These are phyloP conservation scores for Polyporus tsugae DNA, from an alignment of 1,284 basidiomycete species.

Conservation along the genomic window DNA sequence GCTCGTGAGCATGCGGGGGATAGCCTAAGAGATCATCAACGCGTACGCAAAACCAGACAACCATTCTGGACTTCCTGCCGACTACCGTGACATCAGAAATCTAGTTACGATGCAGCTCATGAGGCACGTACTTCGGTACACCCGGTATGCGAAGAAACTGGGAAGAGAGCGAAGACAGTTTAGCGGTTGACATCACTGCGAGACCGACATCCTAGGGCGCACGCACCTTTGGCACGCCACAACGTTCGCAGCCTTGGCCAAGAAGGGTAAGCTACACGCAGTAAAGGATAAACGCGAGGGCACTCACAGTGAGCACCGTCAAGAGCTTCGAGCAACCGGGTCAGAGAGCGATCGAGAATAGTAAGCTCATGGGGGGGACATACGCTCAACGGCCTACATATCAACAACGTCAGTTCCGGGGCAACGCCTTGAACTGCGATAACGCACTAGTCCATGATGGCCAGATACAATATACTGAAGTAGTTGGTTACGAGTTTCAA, in stretches of 20 bases:
- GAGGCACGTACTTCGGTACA: background rate
- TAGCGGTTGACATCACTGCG: background rate
- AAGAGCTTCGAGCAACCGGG: background rate
- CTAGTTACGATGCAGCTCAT: background rate
- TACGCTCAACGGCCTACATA: background rate
- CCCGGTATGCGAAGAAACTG: conserved; percentile 3
- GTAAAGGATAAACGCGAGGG: background rate
- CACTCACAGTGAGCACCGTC: background rate
- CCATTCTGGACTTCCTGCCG: conserved; percentile 1
- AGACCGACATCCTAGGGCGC: background rate
- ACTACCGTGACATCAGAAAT: background rate
- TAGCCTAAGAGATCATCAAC: background rate
- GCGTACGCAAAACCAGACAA: background rate
- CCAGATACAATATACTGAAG: conserved; percentile 34
- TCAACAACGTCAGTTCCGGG: too few relatives aligned
- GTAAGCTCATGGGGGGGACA: background rate
- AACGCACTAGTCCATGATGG: conserved; percentile 33
- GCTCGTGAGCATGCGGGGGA: background rate
- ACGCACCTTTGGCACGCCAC: conserved; percentile 1
- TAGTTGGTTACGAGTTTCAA: conserved; percentile 7
- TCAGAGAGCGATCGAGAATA: background rate
- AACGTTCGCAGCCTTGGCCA: background rate
- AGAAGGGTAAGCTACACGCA: background rate
- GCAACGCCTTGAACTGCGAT: too few relatives aligned
- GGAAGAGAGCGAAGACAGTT: background rate